Evolutionary conservation across 768 basidiomycete species (phyloP).

Genomic region (Lentinula lateritia): DNA sequence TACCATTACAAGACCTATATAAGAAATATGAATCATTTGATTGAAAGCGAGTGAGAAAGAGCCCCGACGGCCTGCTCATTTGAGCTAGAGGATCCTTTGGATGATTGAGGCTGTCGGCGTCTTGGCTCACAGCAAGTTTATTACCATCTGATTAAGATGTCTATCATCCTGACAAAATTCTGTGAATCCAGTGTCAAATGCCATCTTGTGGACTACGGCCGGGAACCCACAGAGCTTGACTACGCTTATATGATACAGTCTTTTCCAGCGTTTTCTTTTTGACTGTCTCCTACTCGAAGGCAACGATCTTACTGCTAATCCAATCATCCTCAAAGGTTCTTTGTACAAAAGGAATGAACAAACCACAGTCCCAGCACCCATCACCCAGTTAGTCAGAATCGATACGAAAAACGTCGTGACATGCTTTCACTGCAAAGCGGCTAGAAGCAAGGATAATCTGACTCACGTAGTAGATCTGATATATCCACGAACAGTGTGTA

Average conservation of each 20-base stretch:
- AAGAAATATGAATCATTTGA: no score
- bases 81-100: no score
- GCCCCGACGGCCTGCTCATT: no score
- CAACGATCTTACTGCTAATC: slow-evolving; percentile 48
- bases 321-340: slow-evolving; percentile 35
- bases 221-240: slow-evolving; percentile 65
- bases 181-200: slow-evolving; percentile 49
- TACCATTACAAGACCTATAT: no score
- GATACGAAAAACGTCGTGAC: slow-evolving; percentile 69
- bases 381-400: slow-evolving; percentile 84
- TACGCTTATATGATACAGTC: slow-evolving; percentile 89
- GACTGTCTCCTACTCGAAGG: slow-evolving; percentile 80
- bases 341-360: slow-evolving; percentile 12
- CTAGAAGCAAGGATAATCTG: slow-evolving; percentile 69
- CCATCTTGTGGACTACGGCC: slow-evolving; percentile 82
- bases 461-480: slow-evolving; percentile 81
- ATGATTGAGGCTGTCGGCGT: slow-evolving; percentile 88
- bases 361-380: slow-evolving; percentile 52
- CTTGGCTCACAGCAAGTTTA: slow-evolving; percentile 67
- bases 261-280: slow-evolving; percentile 90
- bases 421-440: slow-evolving; percentile 70
- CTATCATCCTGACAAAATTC: neutral
- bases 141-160: neutral
- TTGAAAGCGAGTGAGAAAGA: no score
- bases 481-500: slow-evolving; percentile 76